These are phyloP conservation scores for Lantana camara DNA, from an alignment of 257 asterid species.

Conservation along the genomic window DNA sequence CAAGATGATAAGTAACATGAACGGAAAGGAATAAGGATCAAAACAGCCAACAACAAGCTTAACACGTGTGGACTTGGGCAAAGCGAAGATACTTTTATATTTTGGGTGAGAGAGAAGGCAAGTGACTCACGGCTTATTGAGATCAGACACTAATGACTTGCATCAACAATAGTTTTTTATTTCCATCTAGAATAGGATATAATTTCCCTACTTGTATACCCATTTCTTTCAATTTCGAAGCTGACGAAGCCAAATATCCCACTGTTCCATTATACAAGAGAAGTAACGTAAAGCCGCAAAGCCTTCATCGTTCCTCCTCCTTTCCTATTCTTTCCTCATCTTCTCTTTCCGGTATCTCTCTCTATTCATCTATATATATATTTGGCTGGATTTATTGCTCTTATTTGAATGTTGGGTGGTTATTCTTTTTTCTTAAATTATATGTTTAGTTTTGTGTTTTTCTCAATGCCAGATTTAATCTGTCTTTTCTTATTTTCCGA, in stretches of 20 bases:
- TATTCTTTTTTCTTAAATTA: not conserved
- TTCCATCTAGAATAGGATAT: not conserved
- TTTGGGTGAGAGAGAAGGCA: not conserved
- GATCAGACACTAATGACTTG: not conserved
- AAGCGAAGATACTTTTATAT: too few species aligned
- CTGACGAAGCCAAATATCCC: not conserved
- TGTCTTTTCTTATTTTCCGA: not conserved
- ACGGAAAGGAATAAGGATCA: too few species aligned
- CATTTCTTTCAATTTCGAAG: not conserved
- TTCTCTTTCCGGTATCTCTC: constrained; percentile 24
- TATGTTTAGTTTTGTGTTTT: not conserved
- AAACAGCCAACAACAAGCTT: too few species aligned
- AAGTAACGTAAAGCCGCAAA: not conserved
- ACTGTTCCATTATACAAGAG: not conserved
- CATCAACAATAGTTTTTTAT: not conserved
- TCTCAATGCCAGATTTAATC: not conserved
- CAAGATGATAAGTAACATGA: too few species aligned
- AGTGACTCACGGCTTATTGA: not conserved
- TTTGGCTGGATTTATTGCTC: not conserved
- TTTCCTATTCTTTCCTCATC: constrained; percentile 23
- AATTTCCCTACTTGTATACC: not conserved
- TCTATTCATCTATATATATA: not conserved
- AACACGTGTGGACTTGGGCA: too few species aligned
- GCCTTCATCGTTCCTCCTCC: constrained; percentile 19
- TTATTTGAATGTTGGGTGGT: not conserved